Evolutionary conservation across 208 protist species (phyloP), one percentile per base, ranked within the genome.

Genomic region (Acanthamoeba sp.): DNA sequence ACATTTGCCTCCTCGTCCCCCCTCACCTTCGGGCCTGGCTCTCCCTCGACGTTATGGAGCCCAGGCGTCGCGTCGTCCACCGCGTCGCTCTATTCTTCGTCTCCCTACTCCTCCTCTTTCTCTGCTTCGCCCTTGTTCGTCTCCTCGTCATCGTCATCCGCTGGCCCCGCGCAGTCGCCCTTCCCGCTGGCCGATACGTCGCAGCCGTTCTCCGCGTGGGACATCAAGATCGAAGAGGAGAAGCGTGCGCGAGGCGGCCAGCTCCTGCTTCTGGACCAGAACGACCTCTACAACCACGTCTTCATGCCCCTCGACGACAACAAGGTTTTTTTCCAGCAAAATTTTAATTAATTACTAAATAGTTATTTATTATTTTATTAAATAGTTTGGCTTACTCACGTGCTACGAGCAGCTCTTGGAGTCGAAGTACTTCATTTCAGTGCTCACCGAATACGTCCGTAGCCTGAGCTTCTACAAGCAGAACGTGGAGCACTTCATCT

Each of bases 381-480:
- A n/a, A n/a, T n/a, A n/a, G n/a, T n/a, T n/a, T 27, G 1, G 1
- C 59, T 2, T 22, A 29, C 0, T 36, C 12, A 69, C 59, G 14
- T 14, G 18, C 29, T 9, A 40, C 36, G 36, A 20, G 5, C 57
- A 94, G 42, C 14, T n/a, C 10, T 2, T 90, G 0, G 90, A 91
- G 29, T 36, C 24, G 24, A 93, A 95, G 55, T 96, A 78, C 66
- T 52, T 93, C 27, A 57, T 94, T 16, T 38, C 85, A 10, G 95
- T 95, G 40, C 66, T 96, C 6, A 95, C 69, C 10, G 95, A 96
- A 50, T 96, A 96, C 50, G 93, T 95, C 22, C 92, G 95, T 1
- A 88, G 57, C 57, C 78, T 96, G 14, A 29, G 62, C 87, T 95
- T 73, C 52, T 50, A 91, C 40, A 45, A 90, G 27, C 24, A 94